Evolutionary conservation across 2,329 filamentous ascomycete species (phyloP), one percentile per base, ranked within the genome.

Genomic region (Aspergillus pseudoviridinutans): DNA sequence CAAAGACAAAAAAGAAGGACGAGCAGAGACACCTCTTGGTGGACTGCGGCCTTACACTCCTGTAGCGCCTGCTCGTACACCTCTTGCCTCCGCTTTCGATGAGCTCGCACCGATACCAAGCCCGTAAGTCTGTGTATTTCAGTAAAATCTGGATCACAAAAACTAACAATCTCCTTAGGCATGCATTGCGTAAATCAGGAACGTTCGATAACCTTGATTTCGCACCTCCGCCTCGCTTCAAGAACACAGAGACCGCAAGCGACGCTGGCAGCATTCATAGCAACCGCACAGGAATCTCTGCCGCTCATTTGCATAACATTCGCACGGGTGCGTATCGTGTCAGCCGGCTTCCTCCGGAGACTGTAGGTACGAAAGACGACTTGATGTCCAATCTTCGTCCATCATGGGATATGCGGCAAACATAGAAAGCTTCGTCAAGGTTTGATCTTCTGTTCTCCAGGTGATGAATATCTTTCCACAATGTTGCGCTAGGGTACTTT

Each of bases 41-140:
- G 79, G 78, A 20, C 64, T 79, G 41, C 77, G 87, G 35, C 86
- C 91, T 1, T 99, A 91, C 78, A 87, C 86, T 56, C 87, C 89
- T n/a, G 79, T 81, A 41, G 82, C 92, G 2, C 85, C 88, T 17
- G 83, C 85, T 29, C 88, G 90, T 70, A 89, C 87, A n/a, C 92
- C 92, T 0, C 81, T 97, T 42, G 87, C 83, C 25, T 91, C 88
- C 58, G 83, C 92, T 4, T 97, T 92, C 74, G 93, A 97, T 56
- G 93, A 97, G 58, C 86, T 97, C 60, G 77, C 88, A 12, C 82
- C 84, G 8, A 86, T 99, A 62, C 94, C 94, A 41, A 97, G 92
- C 82, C 92, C 94, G 85, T 93, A 86, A 89, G 90, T 89, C 27
- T 61, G 10, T 54, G 24, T 12, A 14, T 46, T 44, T 41, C 55